Evolutionary conservation across 257 asterid genomes (phyloP), one percentile per base, ranked within the genome.

Genomic region (Sherardia arvensis): DNA sequence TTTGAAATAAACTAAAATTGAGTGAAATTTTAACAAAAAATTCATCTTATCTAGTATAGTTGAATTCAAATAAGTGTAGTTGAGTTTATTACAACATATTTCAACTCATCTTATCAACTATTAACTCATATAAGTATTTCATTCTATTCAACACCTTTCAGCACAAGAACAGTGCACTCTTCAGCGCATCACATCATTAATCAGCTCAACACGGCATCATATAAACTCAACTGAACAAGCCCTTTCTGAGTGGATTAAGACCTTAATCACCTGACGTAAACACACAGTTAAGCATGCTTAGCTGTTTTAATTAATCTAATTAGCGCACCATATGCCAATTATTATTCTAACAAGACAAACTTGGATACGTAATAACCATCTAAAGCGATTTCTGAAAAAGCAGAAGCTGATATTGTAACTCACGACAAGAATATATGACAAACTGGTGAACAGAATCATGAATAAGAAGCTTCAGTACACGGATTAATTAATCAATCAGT

Each of bases 221-320:
- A n/a, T n/a, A n/a, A n/a, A n/a, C n/a, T n/a, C n/a, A n/a, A n/a
- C n/a, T n/a, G n/a, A n/a, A n/a, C n/a, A n/a, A n/a, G n/a, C n/a
- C n/a, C n/a, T n/a, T 26, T 34, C n/a, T 8, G 55, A 78, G 84
- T 82, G 88, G 86, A 68, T 71, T 65, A 72, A 61, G 81, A 72
- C 74, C 66, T 67, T 67, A 38, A 55, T 73, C 51, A 67, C 64
- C 73, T 66, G 48, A 73, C 78, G 85, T 78, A 72, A 79, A 74
- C 70, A 28, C 70, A 28, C 29, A 69, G 71, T 32, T 65, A 69
- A 72, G 3, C 66, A 70, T 75, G 75, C 69, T 71, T 47, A 63
- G 48, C 65, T 47, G 66, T 68, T 66, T 56, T 56, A 27, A 78
- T 65, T 79, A 68, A 61, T 71, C 55, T 49, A 73, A n/a, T n/a